These are phyloP conservation scores for Diaporthe longicolla DNA, from an alignment of 2,329 filamentous ascomycete genomes.

Conservation along the genomic window DNA sequence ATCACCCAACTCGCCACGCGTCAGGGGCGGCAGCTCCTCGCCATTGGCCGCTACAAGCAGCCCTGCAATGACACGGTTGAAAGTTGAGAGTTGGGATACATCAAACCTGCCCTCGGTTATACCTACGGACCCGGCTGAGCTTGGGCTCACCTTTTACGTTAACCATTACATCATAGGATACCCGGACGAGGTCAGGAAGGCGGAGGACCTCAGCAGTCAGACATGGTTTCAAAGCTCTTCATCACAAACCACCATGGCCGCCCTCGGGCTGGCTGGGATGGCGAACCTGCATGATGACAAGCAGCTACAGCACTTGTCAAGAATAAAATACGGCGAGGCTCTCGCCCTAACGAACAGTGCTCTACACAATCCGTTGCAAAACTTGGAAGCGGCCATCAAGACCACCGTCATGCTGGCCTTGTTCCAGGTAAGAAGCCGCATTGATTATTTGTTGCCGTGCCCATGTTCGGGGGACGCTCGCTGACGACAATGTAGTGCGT, in stretches of 20 bases:
- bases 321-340: slow-evolving; percentile 67
- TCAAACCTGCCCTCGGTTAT: slow-evolving; percentile 46
- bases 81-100: neutral
- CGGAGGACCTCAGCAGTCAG: slow-evolving; percentile 54
- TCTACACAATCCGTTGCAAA: slow-evolving; percentile 53
- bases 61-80: neutral
- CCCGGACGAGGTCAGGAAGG: slow-evolving; percentile 62
- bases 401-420: slow-evolving; percentile 71
- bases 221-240: slow-evolving; percentile 56
- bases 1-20: neutral
- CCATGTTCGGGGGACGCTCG: neutral
- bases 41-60: neutral
- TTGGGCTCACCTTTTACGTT: slow-evolving; percentile 66
- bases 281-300: slow-evolving; percentile 66
- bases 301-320: slow-evolving; percentile 61
- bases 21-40: neutral
- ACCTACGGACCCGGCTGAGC: slow-evolving; percentile 60
- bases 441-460: too few relatives aligned
- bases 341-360: slow-evolving; percentile 62
- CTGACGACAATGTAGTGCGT: slow-evolving; percentile 20
- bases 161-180: slow-evolving; percentile 66
- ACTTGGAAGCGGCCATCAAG: slow-evolving; percentile 62
- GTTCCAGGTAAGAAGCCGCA: slow-evolving; percentile 66
- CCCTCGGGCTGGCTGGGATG: slow-evolving; percentile 71
- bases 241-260: slow-evolving; percentile 65